Conservation (phyloP, 1,284 basidiomycete genomes). For the Heterobasidion occidentale region DNA sequence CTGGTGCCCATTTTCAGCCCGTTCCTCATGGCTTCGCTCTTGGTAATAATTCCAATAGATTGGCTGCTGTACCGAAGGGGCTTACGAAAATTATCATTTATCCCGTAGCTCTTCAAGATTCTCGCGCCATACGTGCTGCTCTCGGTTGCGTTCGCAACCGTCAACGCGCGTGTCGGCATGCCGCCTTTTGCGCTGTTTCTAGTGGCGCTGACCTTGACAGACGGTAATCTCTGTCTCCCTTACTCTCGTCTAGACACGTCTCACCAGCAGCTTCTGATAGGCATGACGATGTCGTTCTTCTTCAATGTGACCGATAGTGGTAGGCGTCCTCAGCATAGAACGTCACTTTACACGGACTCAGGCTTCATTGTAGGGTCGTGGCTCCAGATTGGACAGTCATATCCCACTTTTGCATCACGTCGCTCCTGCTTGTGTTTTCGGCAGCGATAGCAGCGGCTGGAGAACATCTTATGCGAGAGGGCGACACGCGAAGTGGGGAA, state of each 20-base stretch:
- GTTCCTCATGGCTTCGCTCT: slow-evolving; percentile 73
- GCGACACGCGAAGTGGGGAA: not conserved
- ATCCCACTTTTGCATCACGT: slow-evolving; percentile 83
- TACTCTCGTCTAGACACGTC: slow-evolving; percentile 1
- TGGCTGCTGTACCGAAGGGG: not conserved
- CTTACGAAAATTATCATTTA: too few relatives aligned
- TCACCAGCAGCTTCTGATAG: slow-evolving; percentile 23
- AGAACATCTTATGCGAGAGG: slow-evolving; percentile 51
- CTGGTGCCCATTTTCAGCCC: slow-evolving; percentile 84
- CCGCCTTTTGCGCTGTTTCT: slow-evolving; percentile 76
- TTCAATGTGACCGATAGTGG: slow-evolving; percentile 78
- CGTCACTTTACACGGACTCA: not conserved
- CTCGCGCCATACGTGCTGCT: slow-evolving; percentile 75
- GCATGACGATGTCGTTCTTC: slow-evolving; percentile 81
- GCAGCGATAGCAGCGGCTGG: slow-evolving; percentile 66
- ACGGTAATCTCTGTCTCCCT: slow-evolving; percentile 37
- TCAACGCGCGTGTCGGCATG: slow-evolving; percentile 58
- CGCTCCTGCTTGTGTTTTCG: slow-evolving; percentile 73
- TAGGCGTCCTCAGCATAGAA: slow-evolving; percentile 15
- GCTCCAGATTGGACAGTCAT: slow-evolving; percentile 90
- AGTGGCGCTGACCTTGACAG: slow-evolving; percentile 66
- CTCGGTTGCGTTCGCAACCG: slow-evolving; percentile 56
- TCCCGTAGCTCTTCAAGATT: slow-evolving; percentile 70
- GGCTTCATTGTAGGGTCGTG: slow-evolving; percentile 54
- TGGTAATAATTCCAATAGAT: slow-evolving; percentile 25